A percentile compares a stretch with the other conserved stretches of the same genome.
Conservation (phyloP, 352 stramenopile genomes). For the Phytopythium oedochilum region DNA sequence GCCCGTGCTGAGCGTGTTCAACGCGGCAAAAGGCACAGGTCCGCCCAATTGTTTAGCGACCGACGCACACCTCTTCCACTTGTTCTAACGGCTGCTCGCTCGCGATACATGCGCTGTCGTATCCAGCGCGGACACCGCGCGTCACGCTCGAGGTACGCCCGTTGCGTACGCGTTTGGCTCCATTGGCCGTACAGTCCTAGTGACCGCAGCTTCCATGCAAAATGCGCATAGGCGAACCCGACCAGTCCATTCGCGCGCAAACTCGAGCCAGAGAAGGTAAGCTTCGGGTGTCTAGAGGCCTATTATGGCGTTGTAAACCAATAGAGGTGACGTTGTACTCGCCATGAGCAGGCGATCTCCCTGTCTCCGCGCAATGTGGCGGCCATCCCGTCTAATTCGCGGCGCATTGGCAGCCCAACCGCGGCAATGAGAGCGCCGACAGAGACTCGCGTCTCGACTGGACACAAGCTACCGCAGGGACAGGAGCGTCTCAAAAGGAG, state of each 20-base stretch:
- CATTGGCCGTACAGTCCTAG: neutral
- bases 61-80: no score
- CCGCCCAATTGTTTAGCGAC: neutral
- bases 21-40: neutral
- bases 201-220: neutral
- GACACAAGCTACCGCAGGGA: neutral
- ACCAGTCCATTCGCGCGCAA: constrained; percentile 1
- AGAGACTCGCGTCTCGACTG: neutral
- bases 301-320: neutral
- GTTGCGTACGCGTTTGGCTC: neutral
- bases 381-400: neutral
- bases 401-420: neutral
- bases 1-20: constrained; percentile 23
- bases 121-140: constrained; percentile 8
- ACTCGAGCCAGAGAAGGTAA: neutral
- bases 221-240: neutral
- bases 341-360: neutral
- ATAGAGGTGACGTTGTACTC: neutral
- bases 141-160: constrained; percentile 22
- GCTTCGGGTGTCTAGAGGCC: no score
- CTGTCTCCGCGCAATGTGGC: neutral
- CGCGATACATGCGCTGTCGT: no score
- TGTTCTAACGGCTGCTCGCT: no score
- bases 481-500: no score
- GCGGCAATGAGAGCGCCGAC: neutral